Evolutionary conservation across 2,329 filamentous ascomycete species (phyloP).

Genomic region (Bretziella fagacearum): DNA sequence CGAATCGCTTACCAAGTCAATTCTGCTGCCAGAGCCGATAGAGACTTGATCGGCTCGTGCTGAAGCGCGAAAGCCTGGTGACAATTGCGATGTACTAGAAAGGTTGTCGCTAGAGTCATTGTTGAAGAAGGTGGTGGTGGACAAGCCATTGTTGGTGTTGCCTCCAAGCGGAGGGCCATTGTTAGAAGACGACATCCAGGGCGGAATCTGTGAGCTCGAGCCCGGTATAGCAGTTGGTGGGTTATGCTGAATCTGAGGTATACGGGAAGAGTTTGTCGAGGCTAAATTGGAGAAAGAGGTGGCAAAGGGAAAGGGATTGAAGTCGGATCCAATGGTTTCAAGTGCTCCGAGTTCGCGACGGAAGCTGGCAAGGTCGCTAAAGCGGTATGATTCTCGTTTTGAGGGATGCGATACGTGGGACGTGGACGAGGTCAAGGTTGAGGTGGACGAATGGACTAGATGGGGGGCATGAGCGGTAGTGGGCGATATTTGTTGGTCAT

Average conservation of each 20-base stretch:
- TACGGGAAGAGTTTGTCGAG: constrained; percentile 19
- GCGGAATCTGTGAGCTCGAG: constrained; percentile 36
- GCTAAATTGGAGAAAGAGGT: neutral
- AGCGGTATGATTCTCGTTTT: constrained; percentile 35
- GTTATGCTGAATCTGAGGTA: constrained; percentile 43
- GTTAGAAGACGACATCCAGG: constrained; percentile 35
- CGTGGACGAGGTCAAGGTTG: neutral
- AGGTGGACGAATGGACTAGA: neutral
- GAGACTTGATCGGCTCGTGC: constrained; percentile 12
- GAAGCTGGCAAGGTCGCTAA: constrained; percentile 50
- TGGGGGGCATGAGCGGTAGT: too few species aligned
- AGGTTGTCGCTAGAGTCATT: constrained; percentile 55
- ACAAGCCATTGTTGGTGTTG: constrained; percentile 23
- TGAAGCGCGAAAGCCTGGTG: constrained; percentile 43
- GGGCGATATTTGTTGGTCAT: constrained; percentile 33
- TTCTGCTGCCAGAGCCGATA: constrained; percentile 19
- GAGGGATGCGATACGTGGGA: neutral
- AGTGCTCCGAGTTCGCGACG: constrained; percentile 55
- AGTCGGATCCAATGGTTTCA: constrained; percentile 35
- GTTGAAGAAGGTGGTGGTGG: constrained; percentile 50
- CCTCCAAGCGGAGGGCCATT: constrained; percentile 11
- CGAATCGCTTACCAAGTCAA: constrained; percentile 29
- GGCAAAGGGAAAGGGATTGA: neutral
- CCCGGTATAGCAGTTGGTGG: constrained; percentile 39
- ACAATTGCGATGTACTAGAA: constrained; percentile 45